Conservation (phyloP, 441 rosid genomes). For the Pelargonium myrrhifolium region DNA sequence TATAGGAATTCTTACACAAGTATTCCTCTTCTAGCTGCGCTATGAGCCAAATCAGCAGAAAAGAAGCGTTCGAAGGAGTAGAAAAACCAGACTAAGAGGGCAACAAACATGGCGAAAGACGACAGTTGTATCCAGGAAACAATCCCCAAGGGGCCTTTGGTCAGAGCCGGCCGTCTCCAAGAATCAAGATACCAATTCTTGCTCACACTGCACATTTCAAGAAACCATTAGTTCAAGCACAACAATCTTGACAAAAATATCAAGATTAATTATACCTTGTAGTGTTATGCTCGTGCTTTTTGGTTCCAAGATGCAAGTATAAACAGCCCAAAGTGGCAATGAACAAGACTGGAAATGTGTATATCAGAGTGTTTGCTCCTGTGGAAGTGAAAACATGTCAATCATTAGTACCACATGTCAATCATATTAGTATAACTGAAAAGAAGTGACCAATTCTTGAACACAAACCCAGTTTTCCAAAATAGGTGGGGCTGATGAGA, state of each 20-base stretch:
- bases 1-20: neutral
- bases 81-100: slow-evolving; percentile 50
- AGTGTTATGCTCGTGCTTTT: neutral
- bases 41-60: neutral
- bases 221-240: neutral
- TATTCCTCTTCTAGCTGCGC: neutral
- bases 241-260: too few species aligned
- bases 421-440: too few species aligned
- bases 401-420: neutral
- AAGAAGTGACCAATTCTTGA: too few species aligned
- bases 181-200: neutral
- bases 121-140: slow-evolving; percentile 42
- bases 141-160: slow-evolving; percentile 60
- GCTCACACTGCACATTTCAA: neutral
- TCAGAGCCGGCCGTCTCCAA: slow-evolving; percentile 40
- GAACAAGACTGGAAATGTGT: slow-evolving; percentile 47
- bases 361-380: slow-evolving; percentile 42
- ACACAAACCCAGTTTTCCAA: slow-evolving; percentile 35
- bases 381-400: neutral
- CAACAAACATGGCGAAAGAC: slow-evolving; percentile 42
- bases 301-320: slow-evolving; percentile 42
- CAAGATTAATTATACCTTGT: neutral
- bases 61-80: slow-evolving; percentile 12
- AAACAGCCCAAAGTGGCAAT: slow-evolving; percentile 39
- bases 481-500: slow-evolving; percentile 23